A percentile compares a stretch with the other conserved stretches of the same genome.
Conservation (phyloP, 139 green algal genomes). For the Coccomyxa sp. region DNA sequence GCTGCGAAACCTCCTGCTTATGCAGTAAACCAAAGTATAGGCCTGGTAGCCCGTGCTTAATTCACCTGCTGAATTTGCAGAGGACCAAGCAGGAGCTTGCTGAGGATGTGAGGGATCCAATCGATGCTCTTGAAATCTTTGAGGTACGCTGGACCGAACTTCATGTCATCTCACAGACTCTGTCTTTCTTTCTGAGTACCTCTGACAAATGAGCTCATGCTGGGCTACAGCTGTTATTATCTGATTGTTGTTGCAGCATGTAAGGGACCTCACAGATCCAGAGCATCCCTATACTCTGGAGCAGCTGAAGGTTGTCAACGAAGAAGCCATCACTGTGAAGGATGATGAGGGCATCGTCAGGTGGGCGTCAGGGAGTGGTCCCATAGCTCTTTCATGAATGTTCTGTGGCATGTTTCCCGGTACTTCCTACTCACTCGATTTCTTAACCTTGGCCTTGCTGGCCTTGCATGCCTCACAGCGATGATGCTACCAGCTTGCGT, state of each 20-base stretch:
- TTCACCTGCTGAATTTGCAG: slow-evolving; percentile 3
- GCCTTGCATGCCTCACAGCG: no score
- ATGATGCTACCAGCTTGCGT: no score
- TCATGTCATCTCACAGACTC: neutral
- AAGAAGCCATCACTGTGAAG: slow-evolving; percentile 69
- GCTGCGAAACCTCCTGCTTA: neutral
- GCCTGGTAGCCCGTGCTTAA: no score
- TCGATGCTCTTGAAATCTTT: slow-evolving; percentile 69
- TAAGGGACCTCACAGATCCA: slow-evolving; percentile 93
- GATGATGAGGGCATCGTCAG: slow-evolving; percentile 55
- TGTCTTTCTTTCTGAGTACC: neutral
- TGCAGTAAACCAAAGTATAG: neutral
- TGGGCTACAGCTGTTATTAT: neutral
- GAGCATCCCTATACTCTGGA: slow-evolving; percentile 98
- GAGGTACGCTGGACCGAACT: slow-evolving; percentile 28
- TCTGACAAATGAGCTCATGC: neutral
- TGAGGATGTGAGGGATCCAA: slow-evolving; percentile 55
- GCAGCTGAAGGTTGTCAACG: slow-evolving; percentile 85
- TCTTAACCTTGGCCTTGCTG: no score
- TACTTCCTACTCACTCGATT: no score
- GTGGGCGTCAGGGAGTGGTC: no score
- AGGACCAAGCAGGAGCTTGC: neutral
- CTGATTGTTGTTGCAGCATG: slow-evolving; percentile 61
- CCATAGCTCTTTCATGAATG: no score
- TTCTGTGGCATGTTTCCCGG: no score